Conservation (phyloP, 2,329 filamentous ascomycete genomes). For the Lasiodiplodia theobromae region DNA sequence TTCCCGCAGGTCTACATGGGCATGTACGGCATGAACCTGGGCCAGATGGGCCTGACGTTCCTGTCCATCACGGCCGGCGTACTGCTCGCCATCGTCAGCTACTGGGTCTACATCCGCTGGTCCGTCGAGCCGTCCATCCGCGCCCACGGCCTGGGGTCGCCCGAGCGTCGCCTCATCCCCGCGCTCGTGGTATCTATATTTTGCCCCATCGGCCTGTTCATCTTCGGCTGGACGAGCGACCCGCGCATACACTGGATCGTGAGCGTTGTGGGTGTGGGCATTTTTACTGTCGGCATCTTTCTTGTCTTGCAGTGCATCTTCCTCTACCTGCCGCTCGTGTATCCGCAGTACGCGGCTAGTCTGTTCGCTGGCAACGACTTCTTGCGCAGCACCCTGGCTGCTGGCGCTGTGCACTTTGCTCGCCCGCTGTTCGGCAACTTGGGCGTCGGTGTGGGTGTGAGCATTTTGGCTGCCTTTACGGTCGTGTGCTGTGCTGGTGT, state of each 20-base stretch:
- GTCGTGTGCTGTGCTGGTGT: slow-evolving; percentile 60
- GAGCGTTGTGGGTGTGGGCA: slow-evolving; percentile 48
- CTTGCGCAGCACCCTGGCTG: slow-evolving; percentile 58
- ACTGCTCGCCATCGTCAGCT: slow-evolving; percentile 35
- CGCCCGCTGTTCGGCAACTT: slow-evolving; percentile 66
- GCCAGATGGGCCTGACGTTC: slow-evolving; percentile 44
- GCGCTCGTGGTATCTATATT: slow-evolving; percentile 41
- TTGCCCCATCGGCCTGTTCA: slow-evolving; percentile 43
- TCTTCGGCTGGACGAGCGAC: slow-evolving; percentile 44
- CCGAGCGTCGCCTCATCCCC: slow-evolving; percentile 43
- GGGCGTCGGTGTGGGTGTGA: slow-evolving; percentile 65
- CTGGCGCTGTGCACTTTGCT: slow-evolving; percentile 66
- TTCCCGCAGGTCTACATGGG: slow-evolving; percentile 52
- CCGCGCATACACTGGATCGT: slow-evolving; percentile 49
- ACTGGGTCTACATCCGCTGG: slow-evolving; percentile 36
- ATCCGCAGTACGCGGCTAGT: slow-evolving; percentile 59
- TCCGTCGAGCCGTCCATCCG: slow-evolving; percentile 36
- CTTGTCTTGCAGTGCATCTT: slow-evolving; percentile 54
- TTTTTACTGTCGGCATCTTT: slow-evolving; percentile 50
- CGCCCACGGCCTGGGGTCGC: slow-evolving; percentile 36
- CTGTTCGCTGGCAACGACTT: slow-evolving; percentile 67
- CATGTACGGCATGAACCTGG: slow-evolving; percentile 50
- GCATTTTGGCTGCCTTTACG: slow-evolving; percentile 59
- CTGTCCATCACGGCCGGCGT: slow-evolving; percentile 42
- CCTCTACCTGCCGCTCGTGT: slow-evolving; percentile 50